These are phyloP conservation scores for Gastrolobium villosum DNA, from an alignment of 306 rosid species.

Conservation along the genomic window DNA sequence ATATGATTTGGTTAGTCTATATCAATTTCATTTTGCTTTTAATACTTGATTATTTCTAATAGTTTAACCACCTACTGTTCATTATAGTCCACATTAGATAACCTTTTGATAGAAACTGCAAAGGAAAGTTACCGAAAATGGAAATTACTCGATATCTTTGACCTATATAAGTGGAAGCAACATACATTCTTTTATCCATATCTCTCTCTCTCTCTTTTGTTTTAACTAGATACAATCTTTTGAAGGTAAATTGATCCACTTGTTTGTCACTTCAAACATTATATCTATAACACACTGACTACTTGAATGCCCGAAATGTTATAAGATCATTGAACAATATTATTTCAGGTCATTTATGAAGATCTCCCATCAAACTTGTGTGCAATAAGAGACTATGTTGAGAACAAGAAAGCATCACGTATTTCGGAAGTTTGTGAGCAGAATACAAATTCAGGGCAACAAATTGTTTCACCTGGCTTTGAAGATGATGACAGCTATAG, in stretches of 20 bases:
- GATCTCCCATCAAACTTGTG: constrained; percentile 94
- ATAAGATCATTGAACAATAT: constrained; percentile 6
- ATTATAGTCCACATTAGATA: neutral
- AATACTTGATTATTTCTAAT: constrained; percentile 15
- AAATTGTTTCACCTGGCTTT: constrained; percentile 46
- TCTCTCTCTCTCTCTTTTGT: neutral
- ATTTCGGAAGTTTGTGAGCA: constrained; percentile 50
- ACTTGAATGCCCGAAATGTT: constrained; percentile 25
- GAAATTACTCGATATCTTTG: constrained; percentile 3
- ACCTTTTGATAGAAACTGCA: constrained; percentile 2
- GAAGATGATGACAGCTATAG: constrained; percentile 45
- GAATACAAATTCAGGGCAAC: constrained; percentile 46
- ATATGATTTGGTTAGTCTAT: constrained; percentile 29
- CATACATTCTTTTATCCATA: constrained; percentile 6
- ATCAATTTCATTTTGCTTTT: constrained; percentile 28
- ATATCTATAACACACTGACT: neutral
- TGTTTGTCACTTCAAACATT: neutral
- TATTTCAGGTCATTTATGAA: constrained; percentile 80
- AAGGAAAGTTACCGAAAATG: constrained; percentile 9
- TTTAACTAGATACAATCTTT: constrained; percentile 32
- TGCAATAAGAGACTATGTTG: constrained; percentile 83
- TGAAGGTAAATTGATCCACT: constrained; percentile 26
- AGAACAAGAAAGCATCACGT: constrained; percentile 55
- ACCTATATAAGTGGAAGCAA: constrained; percentile 32
- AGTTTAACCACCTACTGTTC: neutral